Base-by-base conservation (phyloP, 495 filamentous ascomycete species). In the Aspergillus baeticus region DNA sequence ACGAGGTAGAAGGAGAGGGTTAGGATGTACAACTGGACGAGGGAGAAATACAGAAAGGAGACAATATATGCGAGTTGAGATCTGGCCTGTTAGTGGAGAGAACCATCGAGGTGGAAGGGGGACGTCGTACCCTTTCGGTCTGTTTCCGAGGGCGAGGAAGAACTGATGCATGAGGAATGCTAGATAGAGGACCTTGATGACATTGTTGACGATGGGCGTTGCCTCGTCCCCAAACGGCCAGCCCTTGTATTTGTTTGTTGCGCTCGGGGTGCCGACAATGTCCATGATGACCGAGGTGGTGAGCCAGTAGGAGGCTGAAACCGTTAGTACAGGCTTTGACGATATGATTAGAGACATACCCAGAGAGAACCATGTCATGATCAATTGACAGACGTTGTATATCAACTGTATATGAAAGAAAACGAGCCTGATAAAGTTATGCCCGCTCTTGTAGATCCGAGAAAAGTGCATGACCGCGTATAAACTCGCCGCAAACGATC, bases 381-480 rank as follows among this genome's bases (percentile, higher is more conserved):
- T 78, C 47, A 91, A 83, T 63, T 89, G 88, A 62, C 85, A 85
- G 65, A 91, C 78, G 74, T 97, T 97, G 80, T 98, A 98, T 42
- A 96, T 59, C 69, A 98, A 84, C 72, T 98, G 94, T 43, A 98
- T 72, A 73, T 98, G 94, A 69, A 98, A 84, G 83, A 97, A 96
- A 77, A 96, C 87, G 86, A 98, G 90, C 62, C 94, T 90, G 58
- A 98, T 69, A 59, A 98, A 81, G 76, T 93, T 96, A 72, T 98
- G 94, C 29, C 93, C 91, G 69, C 87, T 91, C 81, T 92, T 92
- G 79, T 97, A 98, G 84, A 98, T 95, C 34, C 92, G 88, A 34
- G 89, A 89, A 65, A 98, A 98, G 71, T 98, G 94, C 91, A 98
- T 97, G 58, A 98, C 81, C 35, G 93, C 86, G 77, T 98, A 98